phyloP scores from a whole-genome alignment of 176 grass and related monocot genomes.

The Avena insularis region DNA sequence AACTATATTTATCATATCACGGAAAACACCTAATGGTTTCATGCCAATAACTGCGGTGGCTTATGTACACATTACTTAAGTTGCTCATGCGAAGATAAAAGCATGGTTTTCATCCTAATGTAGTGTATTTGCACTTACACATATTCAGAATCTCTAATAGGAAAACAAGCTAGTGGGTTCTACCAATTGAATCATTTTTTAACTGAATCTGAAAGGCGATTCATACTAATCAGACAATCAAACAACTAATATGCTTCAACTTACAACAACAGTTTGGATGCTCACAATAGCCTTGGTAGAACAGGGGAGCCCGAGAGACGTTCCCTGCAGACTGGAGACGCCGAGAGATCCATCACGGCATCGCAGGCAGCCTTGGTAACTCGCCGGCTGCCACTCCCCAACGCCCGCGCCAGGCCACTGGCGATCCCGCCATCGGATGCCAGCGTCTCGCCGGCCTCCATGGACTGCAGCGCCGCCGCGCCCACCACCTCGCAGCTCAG shows the following conservation, averaged over 20 bases:
- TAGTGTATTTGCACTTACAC: neutral
- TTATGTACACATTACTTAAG: neutral
- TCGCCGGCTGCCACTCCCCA: slow-evolving; percentile 43
- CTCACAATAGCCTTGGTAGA: slow-evolving; percentile 69
- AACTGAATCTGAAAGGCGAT: neutral
- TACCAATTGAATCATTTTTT: neutral
- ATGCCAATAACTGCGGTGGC: neutral
- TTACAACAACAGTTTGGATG: neutral
- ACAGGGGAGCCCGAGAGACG: slow-evolving; percentile 43
- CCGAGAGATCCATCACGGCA: slow-evolving; percentile 58
- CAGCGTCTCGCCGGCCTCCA: slow-evolving; percentile 45
- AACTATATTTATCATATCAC: too few relatives aligned
- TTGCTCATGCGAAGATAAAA: neutral
- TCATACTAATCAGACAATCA: neutral
- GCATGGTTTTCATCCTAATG: too few relatives aligned
- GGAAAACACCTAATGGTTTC: too few relatives aligned
- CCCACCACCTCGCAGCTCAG: slow-evolving; percentile 63
- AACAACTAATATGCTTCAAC: neutral
- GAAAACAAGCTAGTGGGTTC: neutral
- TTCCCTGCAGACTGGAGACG: slow-evolving; percentile 49
- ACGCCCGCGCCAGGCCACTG: slow-evolving; percentile 44
- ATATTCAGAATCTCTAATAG: neutral
- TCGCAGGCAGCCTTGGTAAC: slow-evolving; percentile 49
- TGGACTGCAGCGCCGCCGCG: slow-evolving; percentile 54
- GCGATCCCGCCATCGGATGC: slow-evolving; percentile 49